Conservation (phyloP, 2,329 filamentous ascomycete genomes). For the Cytospora piceicola region DNA sequence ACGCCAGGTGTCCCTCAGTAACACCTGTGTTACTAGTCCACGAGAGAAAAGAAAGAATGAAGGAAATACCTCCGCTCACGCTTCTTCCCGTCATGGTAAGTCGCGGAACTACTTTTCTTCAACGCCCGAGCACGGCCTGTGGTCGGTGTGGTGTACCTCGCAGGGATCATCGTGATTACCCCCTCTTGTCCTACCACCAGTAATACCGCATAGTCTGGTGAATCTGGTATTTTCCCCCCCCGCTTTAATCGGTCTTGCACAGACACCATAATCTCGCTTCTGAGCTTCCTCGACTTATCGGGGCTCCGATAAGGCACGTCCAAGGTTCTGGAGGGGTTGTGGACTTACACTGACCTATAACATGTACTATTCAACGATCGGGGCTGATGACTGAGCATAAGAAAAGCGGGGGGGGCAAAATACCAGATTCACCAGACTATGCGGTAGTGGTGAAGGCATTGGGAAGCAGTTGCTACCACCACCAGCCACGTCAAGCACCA, state of each 20-base stretch:
- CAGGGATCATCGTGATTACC: constrained; percentile 17
- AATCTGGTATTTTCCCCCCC: too few relatives aligned
- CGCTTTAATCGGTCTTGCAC: too few relatives aligned
- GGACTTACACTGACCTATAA: too few relatives aligned
- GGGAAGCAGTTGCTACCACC: constrained; percentile 7
- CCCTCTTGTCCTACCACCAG: constrained; percentile 19
- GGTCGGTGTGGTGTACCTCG: constrained; percentile 26
- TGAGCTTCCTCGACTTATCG: too few relatives aligned
- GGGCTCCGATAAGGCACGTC: too few relatives aligned
- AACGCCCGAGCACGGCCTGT: constrained; percentile 21
- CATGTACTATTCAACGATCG: too few relatives aligned
- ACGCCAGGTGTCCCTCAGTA: constrained; percentile 21
- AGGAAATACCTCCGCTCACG: constrained; percentile 24
- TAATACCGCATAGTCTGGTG: constrained; percentile 7
- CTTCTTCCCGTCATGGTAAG: constrained; percentile 15
- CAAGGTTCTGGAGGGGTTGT: too few relatives aligned
- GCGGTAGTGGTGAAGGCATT: not conserved
- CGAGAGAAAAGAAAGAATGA: constrained; percentile 13
- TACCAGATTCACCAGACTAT: too few relatives aligned
- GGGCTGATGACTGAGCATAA: too few relatives aligned
- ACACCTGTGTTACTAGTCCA: constrained; percentile 23
- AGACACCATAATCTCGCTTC: too few relatives aligned
- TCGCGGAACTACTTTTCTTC: constrained; percentile 15
- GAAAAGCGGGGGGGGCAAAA: too few relatives aligned
- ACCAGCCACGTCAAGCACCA: constrained; percentile 18